Percentiles rank a stretch among this genome's conserved stretches.
These are phyloP conservation scores for Tolypocladium tropicale DNA, from an alignment of 2,329 filamentous ascomycete genomes.

Conservation along the genomic window DNA sequence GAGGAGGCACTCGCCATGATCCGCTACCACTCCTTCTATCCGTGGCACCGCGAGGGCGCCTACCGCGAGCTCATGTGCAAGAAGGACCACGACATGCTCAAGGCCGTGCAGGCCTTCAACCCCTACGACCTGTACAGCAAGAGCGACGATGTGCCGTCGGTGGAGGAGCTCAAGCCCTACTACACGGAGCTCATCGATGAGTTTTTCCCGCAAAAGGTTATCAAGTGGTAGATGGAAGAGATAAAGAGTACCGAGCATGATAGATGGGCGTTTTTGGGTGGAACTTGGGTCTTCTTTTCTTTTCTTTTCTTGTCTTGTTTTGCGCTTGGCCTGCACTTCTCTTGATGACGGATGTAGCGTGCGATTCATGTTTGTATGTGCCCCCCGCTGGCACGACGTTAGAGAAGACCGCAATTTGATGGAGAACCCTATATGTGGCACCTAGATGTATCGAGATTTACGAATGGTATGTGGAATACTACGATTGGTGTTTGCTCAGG, in stretches of 20 bases:
- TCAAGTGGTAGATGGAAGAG: conserved; percentile 25
- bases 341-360: neutral
- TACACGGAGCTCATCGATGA: conserved; percentile 32
- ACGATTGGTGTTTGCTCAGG: too few species aligned
- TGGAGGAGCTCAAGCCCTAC: conserved; percentile 60
- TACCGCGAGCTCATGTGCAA: conserved; percentile 77
- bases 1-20: conserved; percentile 85
- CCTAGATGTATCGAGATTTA: too few species aligned
- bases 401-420: neutral
- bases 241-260: neutral
- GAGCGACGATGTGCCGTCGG: conserved; percentile 68
- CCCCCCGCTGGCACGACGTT: neutral
- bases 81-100: conserved; percentile 69
- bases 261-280: neutral
- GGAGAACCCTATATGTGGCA: too few species aligned
- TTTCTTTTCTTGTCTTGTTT: neutral
- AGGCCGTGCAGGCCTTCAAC: conserved; percentile 78
- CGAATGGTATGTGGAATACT: too few species aligned
- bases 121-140: conserved; percentile 90
- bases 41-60: conserved; percentile 76
- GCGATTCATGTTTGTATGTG: neutral
- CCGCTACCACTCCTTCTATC: conserved; percentile 86
- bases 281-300: neutral
- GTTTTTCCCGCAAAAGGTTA: conserved; percentile 27
- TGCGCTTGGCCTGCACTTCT: neutral